Conservation (phyloP, 208 protist genomes). For the Leptomonas pyrrhocoris region DNA sequence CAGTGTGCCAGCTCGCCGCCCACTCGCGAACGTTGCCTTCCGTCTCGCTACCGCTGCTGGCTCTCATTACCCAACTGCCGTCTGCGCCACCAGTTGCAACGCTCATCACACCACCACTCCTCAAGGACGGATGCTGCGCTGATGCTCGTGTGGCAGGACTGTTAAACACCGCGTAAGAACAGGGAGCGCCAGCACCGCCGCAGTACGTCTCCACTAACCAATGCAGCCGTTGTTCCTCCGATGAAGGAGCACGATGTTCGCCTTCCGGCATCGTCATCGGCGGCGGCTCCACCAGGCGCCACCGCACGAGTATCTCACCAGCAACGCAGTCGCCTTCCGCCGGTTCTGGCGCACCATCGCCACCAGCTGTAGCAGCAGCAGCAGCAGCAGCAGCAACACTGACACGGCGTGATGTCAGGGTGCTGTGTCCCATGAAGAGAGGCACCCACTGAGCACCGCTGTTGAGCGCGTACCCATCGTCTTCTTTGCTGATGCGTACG, state of each 20-base stretch:
- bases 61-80: not conserved
- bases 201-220: constrained; percentile 12
- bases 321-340: constrained; percentile 4
- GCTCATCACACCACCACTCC: not conserved
- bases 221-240: constrained; percentile 1
- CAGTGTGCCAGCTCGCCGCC: not conserved
- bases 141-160: not conserved
- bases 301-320: constrained; percentile 24
- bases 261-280: not conserved
- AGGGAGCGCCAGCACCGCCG: constrained; percentile 14
- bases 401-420: not conserved
- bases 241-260: not conserved
- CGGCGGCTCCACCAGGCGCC: constrained; percentile 14
- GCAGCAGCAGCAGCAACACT: not conserved
- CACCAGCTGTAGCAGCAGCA: too few species aligned
- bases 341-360: too few species aligned
- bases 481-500: not conserved
- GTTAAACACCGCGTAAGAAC: constrained; percentile 13
- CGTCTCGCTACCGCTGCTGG: not conserved
- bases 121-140: not conserved
- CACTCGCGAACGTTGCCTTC: constrained; percentile 1
- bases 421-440: constrained; percentile 1
- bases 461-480: not conserved
- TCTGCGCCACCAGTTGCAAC: not conserved
- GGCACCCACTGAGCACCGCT: constrained; percentile 31